Evolutionary conservation across 2,329 filamentous ascomycete species (phyloP).

Genomic region (Saccharata proteae): DNA sequence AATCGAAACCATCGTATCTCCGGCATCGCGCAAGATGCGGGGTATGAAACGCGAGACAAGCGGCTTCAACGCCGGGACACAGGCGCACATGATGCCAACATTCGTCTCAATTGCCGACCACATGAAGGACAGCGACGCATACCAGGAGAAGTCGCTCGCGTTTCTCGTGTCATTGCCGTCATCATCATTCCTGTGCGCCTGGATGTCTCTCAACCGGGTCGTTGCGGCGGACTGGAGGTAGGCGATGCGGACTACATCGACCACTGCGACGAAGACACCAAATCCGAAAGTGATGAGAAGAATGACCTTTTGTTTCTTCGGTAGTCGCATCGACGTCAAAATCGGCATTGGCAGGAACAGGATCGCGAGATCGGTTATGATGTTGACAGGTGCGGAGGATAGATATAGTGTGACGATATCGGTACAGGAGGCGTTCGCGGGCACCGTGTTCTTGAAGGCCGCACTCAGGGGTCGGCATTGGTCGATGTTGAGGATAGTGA

Average conservation of each 20-base stretch:
- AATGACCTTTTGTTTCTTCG: slow-evolving; percentile 75
- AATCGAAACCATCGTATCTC: slow-evolving; percentile 7
- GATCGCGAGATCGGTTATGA: slow-evolving; percentile 81
- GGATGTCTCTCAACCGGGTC: slow-evolving; percentile 32
- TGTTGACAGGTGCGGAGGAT: slow-evolving; percentile 76
- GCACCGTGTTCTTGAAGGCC: slow-evolving; percentile 45
- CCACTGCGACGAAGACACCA: slow-evolving; percentile 74
- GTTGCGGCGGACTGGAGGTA: slow-evolving; percentile 66
- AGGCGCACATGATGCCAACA: slow-evolving; percentile 78
- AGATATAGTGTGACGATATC: slow-evolving; percentile 54
- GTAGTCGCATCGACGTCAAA: slow-evolving; percentile 73
- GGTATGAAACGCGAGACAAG: slow-evolving; percentile 55
- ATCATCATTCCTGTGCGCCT: slow-evolving; percentile 14
- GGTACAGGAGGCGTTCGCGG: slow-evolving; percentile 39
- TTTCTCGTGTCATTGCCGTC: slow-evolving; percentile 24
- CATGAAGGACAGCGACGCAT: slow-evolving; percentile 76
- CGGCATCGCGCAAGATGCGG: slow-evolving; percentile 40
- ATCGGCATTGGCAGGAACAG: slow-evolving; percentile 81
- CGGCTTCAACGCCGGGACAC: slow-evolving; percentile 85
- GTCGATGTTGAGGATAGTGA: slow-evolving; percentile 79
- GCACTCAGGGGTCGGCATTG: slow-evolving; percentile 69
- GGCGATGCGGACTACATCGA: slow-evolving; percentile 82
- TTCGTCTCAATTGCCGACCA: slow-evolving; percentile 92
- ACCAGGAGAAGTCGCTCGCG: slow-evolving; percentile 47
- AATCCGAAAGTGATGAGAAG: slow-evolving; percentile 76